Base-by-base conservation (phyloP, 2,329 filamentous ascomycete genomes). In the Fusarium agapanthi region DNA sequence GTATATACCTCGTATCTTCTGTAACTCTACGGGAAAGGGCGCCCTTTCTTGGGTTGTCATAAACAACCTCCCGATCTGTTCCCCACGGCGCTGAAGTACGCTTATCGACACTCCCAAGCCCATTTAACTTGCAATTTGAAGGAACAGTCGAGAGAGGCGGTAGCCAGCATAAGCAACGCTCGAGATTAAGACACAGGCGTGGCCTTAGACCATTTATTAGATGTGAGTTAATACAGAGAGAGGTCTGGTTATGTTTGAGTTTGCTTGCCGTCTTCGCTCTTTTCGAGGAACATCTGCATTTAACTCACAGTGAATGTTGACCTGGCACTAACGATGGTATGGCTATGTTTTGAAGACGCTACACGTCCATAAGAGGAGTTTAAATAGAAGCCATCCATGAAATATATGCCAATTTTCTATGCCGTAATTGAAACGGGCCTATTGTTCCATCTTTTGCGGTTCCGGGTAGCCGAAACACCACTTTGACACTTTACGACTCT, bases 231-330 rank as follows among this genome's bases (percentile, higher is more conserved):
- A 22, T 6, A 47, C 6, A 8, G 4, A 47, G 26, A 47, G 1
- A 47, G 44, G 26, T 28, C 13, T 35, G 34, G 26, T 28, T 0
- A 3, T 45, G 2, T 16, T 47, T 20, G 20, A 30, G 20, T 30
- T 47, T 4, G 6, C 5, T 16, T 47, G 1, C 6, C 13, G 13
- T 30, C 26, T 47, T 47, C 13, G 26, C 26, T 47, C 26, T 15
- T 3, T 20, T 6, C 0, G 7, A 30, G 14, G 26, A 12, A 6
- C 8, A n/a, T n/a, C 5, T 6, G 9, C 4, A 47, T 22, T 4
- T 6, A 20, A n/a, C 20, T 6, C 14, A n/a, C 20, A 8, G 32
- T 34, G 32, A 34, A 34, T 0, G 32, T 34, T 34, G 32, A 34
- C 15, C 14, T 0, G 15, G 32, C 32, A 34, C 32, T 4, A 34